Conservation (phyloP, 768 basidiomycete genomes). For the Boletellus ananiceps region DNA sequence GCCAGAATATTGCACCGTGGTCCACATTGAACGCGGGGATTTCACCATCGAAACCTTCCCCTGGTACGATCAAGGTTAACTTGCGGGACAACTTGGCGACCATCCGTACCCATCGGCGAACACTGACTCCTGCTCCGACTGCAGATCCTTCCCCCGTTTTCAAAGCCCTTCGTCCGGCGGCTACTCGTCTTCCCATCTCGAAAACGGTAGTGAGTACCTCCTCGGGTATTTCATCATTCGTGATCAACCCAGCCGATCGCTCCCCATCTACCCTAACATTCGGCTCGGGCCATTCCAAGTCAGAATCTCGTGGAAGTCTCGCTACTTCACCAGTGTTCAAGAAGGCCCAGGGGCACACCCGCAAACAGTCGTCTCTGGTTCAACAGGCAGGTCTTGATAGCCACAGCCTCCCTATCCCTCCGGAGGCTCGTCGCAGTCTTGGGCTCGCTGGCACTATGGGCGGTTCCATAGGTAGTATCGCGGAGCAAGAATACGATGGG, state of each 20-base stretch:
- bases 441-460: slow-evolving; percentile 69
- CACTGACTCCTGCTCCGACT: slow-evolving; percentile 54
- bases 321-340: slow-evolving; percentile 34
- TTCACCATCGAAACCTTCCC: slow-evolving; percentile 35
- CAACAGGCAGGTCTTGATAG: slow-evolving; percentile 13
- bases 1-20: slow-evolving; percentile 65
- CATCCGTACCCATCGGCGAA: slow-evolving; percentile 43
- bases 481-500: slow-evolving; percentile 42
- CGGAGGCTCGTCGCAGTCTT: slow-evolving; percentile 50
- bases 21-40: slow-evolving; percentile 39
- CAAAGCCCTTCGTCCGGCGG: slow-evolving; percentile 53
- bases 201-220: slow-evolving; percentile 23
- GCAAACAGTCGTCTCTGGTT: slow-evolving; percentile 25
- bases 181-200: slow-evolving; percentile 21
- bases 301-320: slow-evolving; percentile 19
- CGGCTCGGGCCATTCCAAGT: slow-evolving; percentile 33
- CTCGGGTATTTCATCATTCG: slow-evolving; percentile 24
- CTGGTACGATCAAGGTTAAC: slow-evolving; percentile 14
- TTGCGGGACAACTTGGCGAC: slow-evolving; percentile 26
- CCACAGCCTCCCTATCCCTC: slow-evolving; percentile 38
- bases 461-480: slow-evolving; percentile 47
- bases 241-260: slow-evolving; percentile 15
- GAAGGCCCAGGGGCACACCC: slow-evolving; percentile 20
- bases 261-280: slow-evolving; percentile 36
- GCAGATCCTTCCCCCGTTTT: slow-evolving; percentile 56